Conservation (phyloP, 345 rosid genomes). For the Aquilaria malaccensis region DNA sequence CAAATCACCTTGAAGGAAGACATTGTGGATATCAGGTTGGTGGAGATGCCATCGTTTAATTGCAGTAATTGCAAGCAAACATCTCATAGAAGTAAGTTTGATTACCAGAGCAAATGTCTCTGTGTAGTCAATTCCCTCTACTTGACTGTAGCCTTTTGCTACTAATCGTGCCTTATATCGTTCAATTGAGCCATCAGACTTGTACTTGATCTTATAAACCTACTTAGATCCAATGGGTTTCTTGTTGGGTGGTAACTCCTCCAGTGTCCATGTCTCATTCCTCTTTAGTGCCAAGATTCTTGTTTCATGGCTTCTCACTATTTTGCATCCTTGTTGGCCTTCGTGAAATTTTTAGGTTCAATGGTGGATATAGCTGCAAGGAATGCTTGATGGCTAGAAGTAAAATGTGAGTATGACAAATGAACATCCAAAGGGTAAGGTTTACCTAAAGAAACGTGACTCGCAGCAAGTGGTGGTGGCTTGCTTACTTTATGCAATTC, state of each 20-base stretch:
- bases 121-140: slow-evolving; percentile 1
- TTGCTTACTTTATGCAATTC: too few relatives aligned
- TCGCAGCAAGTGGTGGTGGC: too few relatives aligned
- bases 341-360: neutral
- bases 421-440: too few relatives aligned
- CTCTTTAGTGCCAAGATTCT: neutral
- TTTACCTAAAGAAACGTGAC: neutral
- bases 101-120: slow-evolving; percentile 5
- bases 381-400: too few relatives aligned
- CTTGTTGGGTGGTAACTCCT: neutral
- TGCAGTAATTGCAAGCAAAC: neutral
- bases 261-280: neutral
- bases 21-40: neutral
- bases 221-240: slow-evolving; percentile 3
- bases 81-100: neutral
- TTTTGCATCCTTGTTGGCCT: neutral
- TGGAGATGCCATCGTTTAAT: too few relatives aligned
- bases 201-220: slow-evolving; percentile 9
- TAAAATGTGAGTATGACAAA: too few relatives aligned
- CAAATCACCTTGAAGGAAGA: neutral
- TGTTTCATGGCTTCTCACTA: neutral
- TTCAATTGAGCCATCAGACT: neutral
- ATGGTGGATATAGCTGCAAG: neutral
- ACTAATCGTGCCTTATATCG: slow-evolving; percentile 1
- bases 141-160: slow-evolving; percentile 7